Base-by-base conservation (phyloP, 2,329 filamentous ascomycete genomes). In the Dendryphion nanum region DNA sequence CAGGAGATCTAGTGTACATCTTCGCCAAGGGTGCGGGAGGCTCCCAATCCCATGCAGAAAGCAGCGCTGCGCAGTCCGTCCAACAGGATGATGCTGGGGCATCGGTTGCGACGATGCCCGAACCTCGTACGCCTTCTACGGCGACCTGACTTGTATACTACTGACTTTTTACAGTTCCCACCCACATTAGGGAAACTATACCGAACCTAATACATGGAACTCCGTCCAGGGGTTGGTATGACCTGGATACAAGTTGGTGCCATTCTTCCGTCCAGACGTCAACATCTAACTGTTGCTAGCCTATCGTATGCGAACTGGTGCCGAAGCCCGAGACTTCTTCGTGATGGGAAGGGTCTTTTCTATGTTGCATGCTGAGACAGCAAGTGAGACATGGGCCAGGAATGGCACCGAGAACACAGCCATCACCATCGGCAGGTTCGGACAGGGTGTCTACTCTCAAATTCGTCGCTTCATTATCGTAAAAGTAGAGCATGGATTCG, bases 391-490 rank as follows among this genome's bases (percentile, higher is more conserved):
- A 8, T 13, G 12, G 29, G 29, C 29, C 10, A 30, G 15, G 15
- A n/a, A 16, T n/a, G 29, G 29, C 10, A 30, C 29, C 15, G 29
- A 13, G 8, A 30, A 30, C 16, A 30, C 15, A 5, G 44, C 43
- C 5, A 45, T 50, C 18, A 50, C 50, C 0, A 23, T 47, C 4
- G 43, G 47, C 0, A 38, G 43, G 2, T 59, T 45, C 18, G 42
- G 43, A 1, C 35, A 50, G 15, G 5, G 7, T 0, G 56, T 42
- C 1, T 50, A 43, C 35, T 45, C 51, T 0, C 47, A 57, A 7
- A 62, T 62, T 3, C 49, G 59, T 2, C 48, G 56, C 0, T 63
- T 63, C 24, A 35, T 61, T 0, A 45, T 61, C 1, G 49, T 61
- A 2, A 31, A 40, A 2, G 44, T 48, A 1, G 41, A n/a, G 7